Base-by-base conservation (phyloP, 2,329 filamentous ascomycete species). In the Thermothelomyces thermophilus region DNA sequence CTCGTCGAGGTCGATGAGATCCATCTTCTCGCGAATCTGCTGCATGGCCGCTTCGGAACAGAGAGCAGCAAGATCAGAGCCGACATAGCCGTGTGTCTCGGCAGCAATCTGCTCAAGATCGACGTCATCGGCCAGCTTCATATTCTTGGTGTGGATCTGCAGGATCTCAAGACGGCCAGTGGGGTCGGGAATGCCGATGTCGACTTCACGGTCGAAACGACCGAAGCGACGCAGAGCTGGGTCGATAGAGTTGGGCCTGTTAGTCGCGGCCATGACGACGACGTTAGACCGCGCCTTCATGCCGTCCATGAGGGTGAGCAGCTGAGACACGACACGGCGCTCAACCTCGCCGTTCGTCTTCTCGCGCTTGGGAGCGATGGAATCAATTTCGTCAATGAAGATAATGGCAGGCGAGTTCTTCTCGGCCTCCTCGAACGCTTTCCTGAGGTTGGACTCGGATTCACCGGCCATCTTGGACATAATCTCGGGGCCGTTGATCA, bases 391-490 rank as follows among this genome's bases (percentile, higher is more conserved):
- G 66, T 98, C 93, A 60, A 98, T 97, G 77, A 97, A 98, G 73
- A 98, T 97, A 69, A 98, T 97, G 51, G 93, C 90, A 13, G 93
- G 93, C 0, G 91, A 95, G 76, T 97, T 97, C 84, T 97, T 97
- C 77, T 97, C 91, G 37, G 93, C 93, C 75, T 97, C 93, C 70
- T 97, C 93, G 64, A 98, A 98, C n/a, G 93, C 93, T 75, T 97
- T 97, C 64, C 93, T 86, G 60, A 98, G 73, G 70, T 97, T 97
- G 53, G 91, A 97, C 71, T 97, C 93, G 52, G 93, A 97, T 73
- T 98, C 93, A 81, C 93, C 93, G 53, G 93, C 93, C 93, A 97
- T 97, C 82, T 97, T 97, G 52, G 91, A 96, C 93, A 98, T 97
- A 75, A 98, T 97, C 70, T 97, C 93, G 46, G 93, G 93, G 58